These are phyloP conservation scores for Trichomonascaceae sp. DNA, from an alignment of 1,139 yeast species.

Conservation along the genomic window DNA sequence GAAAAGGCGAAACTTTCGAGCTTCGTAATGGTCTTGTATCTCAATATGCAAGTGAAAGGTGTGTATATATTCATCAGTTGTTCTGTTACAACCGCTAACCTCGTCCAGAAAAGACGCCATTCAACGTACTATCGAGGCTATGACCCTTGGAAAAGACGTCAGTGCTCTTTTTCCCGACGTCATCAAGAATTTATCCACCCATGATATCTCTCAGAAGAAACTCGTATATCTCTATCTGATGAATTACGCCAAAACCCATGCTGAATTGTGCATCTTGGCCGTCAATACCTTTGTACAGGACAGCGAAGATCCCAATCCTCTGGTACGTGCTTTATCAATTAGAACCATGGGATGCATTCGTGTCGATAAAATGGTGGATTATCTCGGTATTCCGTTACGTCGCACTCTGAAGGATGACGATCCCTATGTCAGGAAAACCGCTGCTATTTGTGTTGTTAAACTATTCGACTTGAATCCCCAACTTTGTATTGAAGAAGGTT, in stretches of 20 bases:
- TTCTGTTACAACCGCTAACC: not conserved
- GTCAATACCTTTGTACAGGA: conserved; percentile 94
- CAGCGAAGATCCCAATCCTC: conserved; percentile 94
- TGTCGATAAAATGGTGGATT: conserved; percentile 91
- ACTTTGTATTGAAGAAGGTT: conserved; percentile 82
- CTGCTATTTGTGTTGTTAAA: conserved; percentile 96
- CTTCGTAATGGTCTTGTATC: conserved; percentile 86
- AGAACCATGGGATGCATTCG: conserved; percentile 98
- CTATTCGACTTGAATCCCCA: conserved; percentile 79
- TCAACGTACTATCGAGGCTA: conserved; percentile 93
- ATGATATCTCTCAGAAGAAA: conserved; percentile 94
- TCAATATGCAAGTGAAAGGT: conserved; percentile 76
- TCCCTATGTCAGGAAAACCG: conserved; percentile 96
- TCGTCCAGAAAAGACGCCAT: conserved; percentile 76
- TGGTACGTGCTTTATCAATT: conserved; percentile 91
- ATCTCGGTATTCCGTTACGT: conserved; percentile 83
- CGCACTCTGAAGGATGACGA: conserved; percentile 85
- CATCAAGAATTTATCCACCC: conserved; percentile 92
- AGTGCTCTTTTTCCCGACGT: conserved; percentile 94
- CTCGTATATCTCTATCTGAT: conserved; percentile 88
- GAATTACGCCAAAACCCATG: conserved; percentile 96
- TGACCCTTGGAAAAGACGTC: conserved; percentile 99
- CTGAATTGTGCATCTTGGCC: conserved; percentile 91
- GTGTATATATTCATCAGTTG: not conserved
- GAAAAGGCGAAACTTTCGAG: conserved; percentile 77